These are phyloP conservation scores for Prosopis cineraria DNA, from an alignment of 306 rosid species.

Conservation along the genomic window DNA sequence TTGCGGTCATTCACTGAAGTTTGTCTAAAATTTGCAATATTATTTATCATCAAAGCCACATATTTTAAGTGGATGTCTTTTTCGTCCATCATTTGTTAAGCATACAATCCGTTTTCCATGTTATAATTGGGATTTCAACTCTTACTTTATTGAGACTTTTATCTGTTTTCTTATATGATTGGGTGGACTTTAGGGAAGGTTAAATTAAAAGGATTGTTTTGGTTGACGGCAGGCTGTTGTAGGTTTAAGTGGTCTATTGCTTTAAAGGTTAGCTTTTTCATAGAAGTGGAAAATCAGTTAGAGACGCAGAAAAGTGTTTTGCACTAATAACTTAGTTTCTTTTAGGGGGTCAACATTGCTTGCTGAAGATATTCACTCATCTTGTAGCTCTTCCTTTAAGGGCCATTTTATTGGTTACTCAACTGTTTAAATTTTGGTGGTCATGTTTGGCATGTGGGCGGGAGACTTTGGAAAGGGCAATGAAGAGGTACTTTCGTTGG, in stretches of 20 bases:
- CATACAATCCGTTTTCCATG: slow-evolving; percentile 3
- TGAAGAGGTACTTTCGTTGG: too few relatives aligned
- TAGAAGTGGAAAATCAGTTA: not conserved
- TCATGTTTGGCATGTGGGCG: too few relatives aligned
- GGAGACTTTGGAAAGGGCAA: too few relatives aligned
- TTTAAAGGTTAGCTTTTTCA: not conserved
- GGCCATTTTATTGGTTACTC: not conserved
- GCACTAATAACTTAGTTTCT: too few relatives aligned
- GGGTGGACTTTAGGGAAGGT: not conserved
- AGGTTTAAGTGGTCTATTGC: not conserved
- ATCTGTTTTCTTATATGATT: not conserved
- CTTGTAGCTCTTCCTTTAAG: not conserved
- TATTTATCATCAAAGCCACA: slow-evolving; percentile 1
- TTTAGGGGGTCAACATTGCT: not conserved
- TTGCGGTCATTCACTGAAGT: slow-evolving; percentile 7
- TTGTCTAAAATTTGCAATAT: slow-evolving; percentile 9
- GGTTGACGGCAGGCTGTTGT: not conserved
- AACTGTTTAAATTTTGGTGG: not conserved
- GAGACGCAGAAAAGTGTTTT: not conserved
- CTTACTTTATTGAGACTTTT: not conserved
- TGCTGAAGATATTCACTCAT: not conserved
- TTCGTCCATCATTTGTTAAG: slow-evolving; percentile 3
- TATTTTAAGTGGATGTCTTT: slow-evolving; percentile 7
- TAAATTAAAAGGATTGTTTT: not conserved
- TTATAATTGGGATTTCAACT: slow-evolving; percentile 5